Evolutionary conservation across 495 filamentous ascomycete species (phyloP).

Genomic region (Penicillium lividum): DNA sequence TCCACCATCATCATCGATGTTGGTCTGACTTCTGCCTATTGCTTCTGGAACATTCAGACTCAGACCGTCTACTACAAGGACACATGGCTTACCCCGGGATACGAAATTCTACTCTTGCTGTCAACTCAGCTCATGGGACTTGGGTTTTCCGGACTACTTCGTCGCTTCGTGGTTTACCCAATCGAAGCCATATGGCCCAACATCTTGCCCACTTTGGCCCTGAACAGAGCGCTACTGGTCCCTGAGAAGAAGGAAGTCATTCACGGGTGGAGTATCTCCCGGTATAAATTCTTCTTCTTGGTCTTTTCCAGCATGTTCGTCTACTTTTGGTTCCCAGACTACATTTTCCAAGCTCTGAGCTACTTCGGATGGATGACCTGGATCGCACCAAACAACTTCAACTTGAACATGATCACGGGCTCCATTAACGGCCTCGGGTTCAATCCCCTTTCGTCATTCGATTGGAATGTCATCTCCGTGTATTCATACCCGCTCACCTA

Average conservation of each 20-base stretch:
- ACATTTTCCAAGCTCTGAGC: conserved; percentile 1
- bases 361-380: conserved; percentile 6
- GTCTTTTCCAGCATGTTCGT: neutral
- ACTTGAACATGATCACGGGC: conserved; percentile 2
- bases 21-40: conserved; percentile 4
- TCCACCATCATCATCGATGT: conserved; percentile 1
- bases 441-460: neutral
- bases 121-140: conserved; percentile 4
- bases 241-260: neutral
- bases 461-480: neutral
- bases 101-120: conserved; percentile 3
- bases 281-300: conserved; percentile 1
- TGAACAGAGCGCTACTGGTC: neutral
- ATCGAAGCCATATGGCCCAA: neutral
- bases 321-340: conserved; percentile 1
- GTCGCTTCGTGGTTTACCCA: conserved; percentile 3
- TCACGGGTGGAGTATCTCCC: neutral
- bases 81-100: neutral
- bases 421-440: neutral
- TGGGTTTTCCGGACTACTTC: conserved; percentile 1
- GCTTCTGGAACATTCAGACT: conserved; percentile 3
- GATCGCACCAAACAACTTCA: conserved; percentile 6
- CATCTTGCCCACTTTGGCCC: neutral
- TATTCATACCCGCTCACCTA: conserved; percentile 3
- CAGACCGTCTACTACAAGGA: conserved; percentile 2